phyloP scores from a whole-genome alignment of 192 early-diverging fungal species.

The Coemansia sp. region DNA sequence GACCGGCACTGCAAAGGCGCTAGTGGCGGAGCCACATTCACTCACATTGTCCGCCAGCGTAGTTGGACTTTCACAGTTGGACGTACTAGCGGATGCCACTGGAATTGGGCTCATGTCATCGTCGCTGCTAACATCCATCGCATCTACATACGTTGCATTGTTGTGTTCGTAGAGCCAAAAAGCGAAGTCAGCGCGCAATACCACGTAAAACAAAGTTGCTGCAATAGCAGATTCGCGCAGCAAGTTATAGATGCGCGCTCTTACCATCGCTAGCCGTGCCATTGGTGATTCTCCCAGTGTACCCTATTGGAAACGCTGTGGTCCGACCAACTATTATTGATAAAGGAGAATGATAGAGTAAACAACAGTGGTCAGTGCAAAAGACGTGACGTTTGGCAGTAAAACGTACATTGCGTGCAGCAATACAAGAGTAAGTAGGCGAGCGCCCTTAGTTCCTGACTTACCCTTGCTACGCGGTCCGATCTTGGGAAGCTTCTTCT shows the following conservation, averaged over 20 bases:
- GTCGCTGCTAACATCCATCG: not conserved
- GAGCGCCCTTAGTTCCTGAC: not conserved
- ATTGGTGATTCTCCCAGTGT: not conserved
- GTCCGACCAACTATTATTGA: not conserved
- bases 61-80: not conserved
- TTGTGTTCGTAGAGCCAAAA: not conserved
- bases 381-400: not conserved
- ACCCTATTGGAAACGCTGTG: slow-evolving; percentile 1
- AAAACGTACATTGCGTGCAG: not conserved
- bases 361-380: not conserved
- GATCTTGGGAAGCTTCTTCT: slow-evolving; percentile 3
- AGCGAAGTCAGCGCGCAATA: not conserved
- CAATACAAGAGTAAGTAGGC: not conserved
- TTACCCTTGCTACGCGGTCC: slow-evolving; percentile 32
- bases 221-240: not conserved
- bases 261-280: not conserved
- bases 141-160: not conserved
- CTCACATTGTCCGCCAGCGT: not conserved
- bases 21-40: not conserved
- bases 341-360: not conserved
- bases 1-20: not conserved
- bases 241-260: not conserved
- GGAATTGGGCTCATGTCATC: not conserved
- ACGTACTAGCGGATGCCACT: not conserved
- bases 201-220: not conserved